phyloP scores from a whole-genome alignment of 1,284 basidiomycete genomes.

The Sporisorium sorghi region DNA sequence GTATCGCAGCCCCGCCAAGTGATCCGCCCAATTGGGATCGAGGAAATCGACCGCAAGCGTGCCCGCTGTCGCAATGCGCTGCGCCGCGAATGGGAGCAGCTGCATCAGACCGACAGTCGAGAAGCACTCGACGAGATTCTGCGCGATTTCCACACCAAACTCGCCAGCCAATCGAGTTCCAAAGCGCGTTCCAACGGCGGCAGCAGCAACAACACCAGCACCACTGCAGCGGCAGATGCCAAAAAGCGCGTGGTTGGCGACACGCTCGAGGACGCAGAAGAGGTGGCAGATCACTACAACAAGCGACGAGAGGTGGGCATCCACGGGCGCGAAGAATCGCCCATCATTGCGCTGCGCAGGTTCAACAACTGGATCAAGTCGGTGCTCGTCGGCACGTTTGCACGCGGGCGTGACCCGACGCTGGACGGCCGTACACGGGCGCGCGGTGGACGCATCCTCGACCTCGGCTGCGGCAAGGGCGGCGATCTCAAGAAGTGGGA shows the following conservation, averaged over 20 bases:
- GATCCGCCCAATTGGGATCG: slow-evolving; percentile 46
- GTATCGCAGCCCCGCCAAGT: slow-evolving; percentile 45
- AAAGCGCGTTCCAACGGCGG: neutral
- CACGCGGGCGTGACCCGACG: slow-evolving; percentile 28
- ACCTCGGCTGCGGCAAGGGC: slow-evolving; percentile 97
- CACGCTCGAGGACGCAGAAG: slow-evolving; percentile 43
- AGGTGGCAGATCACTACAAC: slow-evolving; percentile 75
- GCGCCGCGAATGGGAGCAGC: slow-evolving; percentile 52
- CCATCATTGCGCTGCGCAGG: slow-evolving; percentile 93
- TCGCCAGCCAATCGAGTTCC: slow-evolving; percentile 1
- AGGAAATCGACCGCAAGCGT: slow-evolving; percentile 52
- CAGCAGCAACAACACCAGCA: too few species aligned
- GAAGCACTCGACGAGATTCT: slow-evolving; percentile 46
- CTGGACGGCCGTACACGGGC: slow-evolving; percentile 34
- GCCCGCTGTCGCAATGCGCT: slow-evolving; percentile 53
- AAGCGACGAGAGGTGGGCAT: slow-evolving; percentile 89
- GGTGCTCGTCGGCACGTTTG: slow-evolving; percentile 50
- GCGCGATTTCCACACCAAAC: slow-evolving; percentile 32
- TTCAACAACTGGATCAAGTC: slow-evolving; percentile 89
- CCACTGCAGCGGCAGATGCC: slow-evolving; percentile 3
- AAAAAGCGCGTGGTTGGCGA: slow-evolving; percentile 32
- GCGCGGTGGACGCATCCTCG: slow-evolving; percentile 80
- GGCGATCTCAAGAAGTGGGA: slow-evolving; percentile 97
- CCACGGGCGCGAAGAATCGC: slow-evolving; percentile 84
- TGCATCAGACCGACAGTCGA: slow-evolving; percentile 34